Base-by-base conservation (phyloP, 345 rosid species). In the Boechera divaricarpa region DNA sequence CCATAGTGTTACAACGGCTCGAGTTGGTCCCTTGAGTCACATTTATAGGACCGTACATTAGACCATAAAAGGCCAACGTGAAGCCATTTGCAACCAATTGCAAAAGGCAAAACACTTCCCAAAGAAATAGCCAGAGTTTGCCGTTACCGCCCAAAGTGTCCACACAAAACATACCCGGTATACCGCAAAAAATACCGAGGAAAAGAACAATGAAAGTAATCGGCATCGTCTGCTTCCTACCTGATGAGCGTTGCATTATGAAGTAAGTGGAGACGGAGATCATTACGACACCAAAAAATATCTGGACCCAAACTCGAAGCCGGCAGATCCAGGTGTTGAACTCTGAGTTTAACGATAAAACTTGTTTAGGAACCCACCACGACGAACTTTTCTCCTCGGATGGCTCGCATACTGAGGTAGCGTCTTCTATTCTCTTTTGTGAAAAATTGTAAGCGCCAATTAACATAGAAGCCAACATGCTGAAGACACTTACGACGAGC, bases 101-200 rank as follows among this genome's bases (percentile, higher is more conserved):
- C 67, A 89, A 60, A 12, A 82, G 6, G 85, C 98, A 93, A 7
- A 88, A 78, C 70, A 72, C 57, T 66, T 90, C 95, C 98, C 98
- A 96, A 49, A 85, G 79, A 1, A 85, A 12, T 9, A 93, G 84
- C 99, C 99, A 96, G 31, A 59, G 79, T 6, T 77, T 67, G 51
- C 98, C 99, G 1, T 82, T 76, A 32, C 99, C 98, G 11, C 98
- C 98, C 29, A 96, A 45, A 0, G 94, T 87, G 80, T 93, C 98
- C 1, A 93, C 87, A 32, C 99, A 91, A 13, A 90, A 52, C 82
- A 91, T 96, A 44, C 94, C 98, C 0, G 91, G 84, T 41, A 84
- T 74, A 68, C 97, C 99, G 63, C 99, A 91, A 11, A 47, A 72
- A 33, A 65, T 62, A 69, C 96, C 99, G 16, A 93, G 79, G 64